Evolutionary conservation across 2,329 filamentous ascomycete genomes (phyloP).

Genomic region (Curvularia sp.): DNA sequence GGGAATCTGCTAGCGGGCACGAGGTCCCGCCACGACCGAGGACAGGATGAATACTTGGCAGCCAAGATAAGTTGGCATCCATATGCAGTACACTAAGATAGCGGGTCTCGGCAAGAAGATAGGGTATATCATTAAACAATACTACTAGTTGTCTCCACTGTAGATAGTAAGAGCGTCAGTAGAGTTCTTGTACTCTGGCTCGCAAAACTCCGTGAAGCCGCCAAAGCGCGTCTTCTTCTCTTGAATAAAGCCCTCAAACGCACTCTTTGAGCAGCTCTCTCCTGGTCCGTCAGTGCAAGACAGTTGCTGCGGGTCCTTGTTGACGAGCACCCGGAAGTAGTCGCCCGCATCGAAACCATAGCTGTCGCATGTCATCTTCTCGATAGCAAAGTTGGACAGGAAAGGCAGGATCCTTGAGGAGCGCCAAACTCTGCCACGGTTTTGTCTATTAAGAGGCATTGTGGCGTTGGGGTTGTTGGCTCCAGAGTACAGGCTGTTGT

Average conservation of each 20-base stretch:
- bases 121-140: constrained; percentile 7
- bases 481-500: constrained; percentile 66
- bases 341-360: constrained; percentile 61
- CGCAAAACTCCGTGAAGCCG: constrained; percentile 53
- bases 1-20: background rate
- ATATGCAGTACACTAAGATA: background rate
- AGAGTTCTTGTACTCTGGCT: constrained; percentile 53
- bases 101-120: background rate
- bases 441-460: constrained; percentile 69
- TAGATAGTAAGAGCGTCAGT: constrained; percentile 48
- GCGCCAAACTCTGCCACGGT: constrained; percentile 68
- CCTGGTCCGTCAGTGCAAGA: constrained; percentile 59
- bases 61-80: constrained; percentile 1
- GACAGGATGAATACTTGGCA: constrained; percentile 6
- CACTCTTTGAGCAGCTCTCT: constrained; percentile 56
- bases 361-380: constrained; percentile 68
- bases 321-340: constrained; percentile 61
- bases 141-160: background rate
- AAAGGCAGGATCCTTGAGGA: constrained; percentile 70
- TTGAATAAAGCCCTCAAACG: constrained; percentile 54
- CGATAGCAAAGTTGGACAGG: constrained; percentile 70
- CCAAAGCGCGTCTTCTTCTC: constrained; percentile 54
- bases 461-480: constrained; percentile 65
- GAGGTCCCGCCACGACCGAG: constrained; percentile 4
- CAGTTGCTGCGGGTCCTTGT: constrained; percentile 59